phyloP scores from a whole-genome alignment of 495 filamentous ascomycete species.

The Penicillium turbatum region DNA sequence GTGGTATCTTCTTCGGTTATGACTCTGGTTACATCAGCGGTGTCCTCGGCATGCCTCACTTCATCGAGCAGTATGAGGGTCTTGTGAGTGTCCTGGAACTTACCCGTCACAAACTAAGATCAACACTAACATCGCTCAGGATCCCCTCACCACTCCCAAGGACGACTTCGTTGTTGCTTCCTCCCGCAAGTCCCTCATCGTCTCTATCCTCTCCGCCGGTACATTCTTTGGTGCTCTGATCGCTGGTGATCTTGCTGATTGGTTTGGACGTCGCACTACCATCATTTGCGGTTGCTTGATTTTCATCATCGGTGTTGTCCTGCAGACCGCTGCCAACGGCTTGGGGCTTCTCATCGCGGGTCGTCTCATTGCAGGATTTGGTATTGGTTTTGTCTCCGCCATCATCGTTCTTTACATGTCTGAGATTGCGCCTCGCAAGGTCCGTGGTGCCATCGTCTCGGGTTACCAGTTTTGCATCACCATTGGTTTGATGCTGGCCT shows the following conservation, averaged over 20 bases:
- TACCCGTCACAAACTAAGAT: neutral
- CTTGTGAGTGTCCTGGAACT: slow-evolving; percentile 21
- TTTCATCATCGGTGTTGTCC: slow-evolving; percentile 59
- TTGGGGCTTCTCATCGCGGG: slow-evolving; percentile 60
- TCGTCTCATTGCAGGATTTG: slow-evolving; percentile 67
- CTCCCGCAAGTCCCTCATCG: slow-evolving; percentile 57
- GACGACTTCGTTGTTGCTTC: slow-evolving; percentile 42
- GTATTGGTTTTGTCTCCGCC: slow-evolving; percentile 71
- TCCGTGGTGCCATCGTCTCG: slow-evolving; percentile 64
- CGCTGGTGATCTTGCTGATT: slow-evolving; percentile 65
- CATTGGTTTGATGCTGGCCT: slow-evolving; percentile 67
- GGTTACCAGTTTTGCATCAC: slow-evolving; percentile 72
- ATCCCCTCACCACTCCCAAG: slow-evolving; percentile 19
- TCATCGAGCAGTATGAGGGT: slow-evolving; percentile 40
- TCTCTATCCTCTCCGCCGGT: slow-evolving; percentile 68
- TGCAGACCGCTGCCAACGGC: slow-evolving; percentile 53
- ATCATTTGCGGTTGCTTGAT: slow-evolving; percentile 61
- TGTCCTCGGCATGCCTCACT: slow-evolving; percentile 51
- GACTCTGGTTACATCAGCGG: slow-evolving; percentile 54
- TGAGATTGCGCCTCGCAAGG: slow-evolving; percentile 57
- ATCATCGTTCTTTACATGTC: slow-evolving; percentile 74
- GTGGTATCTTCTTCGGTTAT: slow-evolving; percentile 55
- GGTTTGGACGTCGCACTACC: slow-evolving; percentile 62
- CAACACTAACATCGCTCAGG: slow-evolving; percentile 9
- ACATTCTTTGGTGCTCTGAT: slow-evolving; percentile 74